Base-by-base conservation (phyloP, 768 basidiomycete genomes). In the Hypsizygus marmoreus region DNA sequence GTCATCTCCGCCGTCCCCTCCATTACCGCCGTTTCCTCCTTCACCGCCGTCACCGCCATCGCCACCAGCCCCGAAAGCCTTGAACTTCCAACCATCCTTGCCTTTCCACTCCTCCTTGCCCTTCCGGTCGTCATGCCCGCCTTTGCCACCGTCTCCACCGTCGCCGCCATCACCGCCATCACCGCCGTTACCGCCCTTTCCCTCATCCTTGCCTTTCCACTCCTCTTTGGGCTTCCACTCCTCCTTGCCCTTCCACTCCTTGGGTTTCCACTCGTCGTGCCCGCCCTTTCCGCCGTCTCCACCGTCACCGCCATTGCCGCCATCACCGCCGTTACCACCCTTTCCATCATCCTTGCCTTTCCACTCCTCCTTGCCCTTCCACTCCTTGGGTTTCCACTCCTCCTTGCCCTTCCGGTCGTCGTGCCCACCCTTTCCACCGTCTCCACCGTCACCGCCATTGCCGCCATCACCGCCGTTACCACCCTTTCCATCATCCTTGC, bases 131-230 rank as follows among this genome's bases (percentile, higher is more conserved):
- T n/a, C 40, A 22, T 20, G 6, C 40, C 19, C 10, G 17, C n/a
- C n/a, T 5, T 35, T 20, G 5, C 45, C 45, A 20, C 40, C 50
- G 13, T 17, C 36, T 2, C 25, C 40, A 6, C 31, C 24, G 19
- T 41, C 25, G 11, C 19, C 36, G 8, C 33, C 39, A 19, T 52
- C 22, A 9, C 37, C 41, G 3, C 29, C 44, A 45, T 50, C 26
- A 4, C 49, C 50, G 14, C 46, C 50, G 24, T 22, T 29, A 6
- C 42, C 46, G 10, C 41, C 52, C 11, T 14, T 11, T 28, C 7
- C 12, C 17, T 12, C 13, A 22, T 39, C 10, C 5, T 16, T 33
- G 19, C 6, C 19, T 4, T 6, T 10, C 38, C 10, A n/a, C 23
- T 12, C 43, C 34, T 35, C 43, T 35, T 20, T 45, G 26, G 12